Percentiles rank a stretch among this genome's conserved stretches.
Evolutionary conservation across 2,329 filamentous ascomycete species (phyloP).

Genomic region (Tolypocladium nubicola): DNA sequence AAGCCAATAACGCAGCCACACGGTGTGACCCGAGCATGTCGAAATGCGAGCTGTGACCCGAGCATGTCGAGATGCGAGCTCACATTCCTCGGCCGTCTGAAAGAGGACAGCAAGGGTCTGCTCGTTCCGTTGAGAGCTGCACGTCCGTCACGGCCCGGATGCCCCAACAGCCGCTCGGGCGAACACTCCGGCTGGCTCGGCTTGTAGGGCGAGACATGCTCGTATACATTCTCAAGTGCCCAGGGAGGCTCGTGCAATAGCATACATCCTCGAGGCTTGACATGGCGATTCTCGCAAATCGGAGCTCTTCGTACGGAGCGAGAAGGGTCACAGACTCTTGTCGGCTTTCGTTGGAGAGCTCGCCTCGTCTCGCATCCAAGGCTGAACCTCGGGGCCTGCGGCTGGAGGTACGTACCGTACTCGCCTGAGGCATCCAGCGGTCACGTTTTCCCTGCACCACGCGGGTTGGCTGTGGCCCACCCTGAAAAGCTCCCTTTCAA

Average conservation of each 20-base stretch:
- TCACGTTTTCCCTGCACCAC: background rate
- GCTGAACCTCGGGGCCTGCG: background rate
- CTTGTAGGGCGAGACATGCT: background rate
- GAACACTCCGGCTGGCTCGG: too few relatives aligned
- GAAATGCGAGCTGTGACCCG: background rate
- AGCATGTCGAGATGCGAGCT: background rate
- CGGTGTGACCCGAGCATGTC: background rate
- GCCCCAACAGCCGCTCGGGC: background rate
- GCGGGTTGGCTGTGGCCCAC: background rate
- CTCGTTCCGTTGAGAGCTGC: background rate
- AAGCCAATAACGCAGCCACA: too few relatives aligned
- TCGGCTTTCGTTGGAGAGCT: too few relatives aligned
- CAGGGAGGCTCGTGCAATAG: background rate
- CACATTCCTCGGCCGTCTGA: background rate
- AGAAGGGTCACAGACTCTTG: too few relatives aligned
- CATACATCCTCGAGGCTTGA: background rate
- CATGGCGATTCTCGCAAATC: too few relatives aligned
- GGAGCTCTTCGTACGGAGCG: background rate
- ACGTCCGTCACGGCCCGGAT: background rate
- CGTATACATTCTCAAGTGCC: background rate
- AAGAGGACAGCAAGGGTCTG: background rate
- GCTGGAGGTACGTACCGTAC: background rate
- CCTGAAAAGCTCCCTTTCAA: background rate
- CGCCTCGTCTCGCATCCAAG: background rate
- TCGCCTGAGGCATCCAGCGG: background rate